Percentiles rank a stretch among this genome's conserved stretches.
Evolutionary conservation across 495 filamentous ascomycete species (phyloP).

Genomic region (Penicillium bialowiezense): DNA sequence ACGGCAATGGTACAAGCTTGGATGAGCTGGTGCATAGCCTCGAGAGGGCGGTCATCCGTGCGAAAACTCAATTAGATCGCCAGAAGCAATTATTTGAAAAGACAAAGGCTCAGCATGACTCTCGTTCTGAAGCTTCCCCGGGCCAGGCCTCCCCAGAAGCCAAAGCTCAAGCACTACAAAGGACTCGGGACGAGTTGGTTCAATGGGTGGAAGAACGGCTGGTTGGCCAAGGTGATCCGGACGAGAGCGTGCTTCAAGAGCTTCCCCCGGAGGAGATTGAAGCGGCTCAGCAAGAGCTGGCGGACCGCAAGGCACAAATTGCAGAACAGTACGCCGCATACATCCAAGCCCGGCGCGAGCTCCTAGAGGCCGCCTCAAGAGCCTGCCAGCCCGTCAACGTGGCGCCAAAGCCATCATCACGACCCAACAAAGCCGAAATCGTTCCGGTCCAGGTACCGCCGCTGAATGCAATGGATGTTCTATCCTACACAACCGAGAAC

Average conservation of each 20-base stretch:
- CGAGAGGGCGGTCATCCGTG: slow-evolving; percentile 61
- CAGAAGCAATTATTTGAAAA: slow-evolving; percentile 62
- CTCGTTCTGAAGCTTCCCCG: slow-evolving; percentile 5
- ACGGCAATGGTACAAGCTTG: slow-evolving; percentile 24
- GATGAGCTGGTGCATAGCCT: slow-evolving; percentile 56
- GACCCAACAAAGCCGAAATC: slow-evolving; percentile 24
- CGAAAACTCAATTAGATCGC: slow-evolving; percentile 57
- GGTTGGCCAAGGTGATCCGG: slow-evolving; percentile 45
- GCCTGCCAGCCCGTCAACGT: slow-evolving; percentile 35
- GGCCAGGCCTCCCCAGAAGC: slow-evolving; percentile 27
- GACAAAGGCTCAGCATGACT: slow-evolving; percentile 39
- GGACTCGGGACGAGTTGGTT: slow-evolving; percentile 63
- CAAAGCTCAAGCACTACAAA: slow-evolving; percentile 43
- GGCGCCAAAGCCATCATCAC: slow-evolving; percentile 21
- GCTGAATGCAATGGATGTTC: slow-evolving; percentile 29
- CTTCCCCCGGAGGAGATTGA: slow-evolving; percentile 33
- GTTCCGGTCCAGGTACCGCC: slow-evolving; percentile 13
- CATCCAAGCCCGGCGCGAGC: slow-evolving; percentile 32
- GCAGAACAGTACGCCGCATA: slow-evolving; percentile 45
- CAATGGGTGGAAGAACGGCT: slow-evolving; percentile 71
- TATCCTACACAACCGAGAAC: slow-evolving; percentile 55
- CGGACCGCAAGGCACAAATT: slow-evolving; percentile 46
- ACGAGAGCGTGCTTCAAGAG: slow-evolving; percentile 39
- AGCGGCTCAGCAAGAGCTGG: slow-evolving; percentile 31
- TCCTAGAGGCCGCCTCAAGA: slow-evolving; percentile 36